Conservation (phyloP, 495 filamentous ascomycete genomes). For the Tuber aestivum region DNA sequence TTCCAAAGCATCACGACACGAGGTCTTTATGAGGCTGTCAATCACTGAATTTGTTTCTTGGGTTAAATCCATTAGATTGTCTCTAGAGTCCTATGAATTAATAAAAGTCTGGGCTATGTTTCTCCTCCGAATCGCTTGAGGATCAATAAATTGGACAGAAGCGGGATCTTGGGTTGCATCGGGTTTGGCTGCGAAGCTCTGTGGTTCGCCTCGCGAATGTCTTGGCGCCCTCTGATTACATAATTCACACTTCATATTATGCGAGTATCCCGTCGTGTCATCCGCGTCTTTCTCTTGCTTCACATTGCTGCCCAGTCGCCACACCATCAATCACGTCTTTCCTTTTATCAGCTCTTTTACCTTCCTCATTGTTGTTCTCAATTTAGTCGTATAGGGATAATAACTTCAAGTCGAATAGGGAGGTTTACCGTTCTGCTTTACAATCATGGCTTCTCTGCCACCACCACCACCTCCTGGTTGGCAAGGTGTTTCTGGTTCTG, state of each 20-base stretch:
- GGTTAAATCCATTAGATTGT: neutral
- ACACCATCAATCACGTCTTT: neutral
- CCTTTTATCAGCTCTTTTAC: slow-evolving; percentile 1
- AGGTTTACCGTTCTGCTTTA: neutral
- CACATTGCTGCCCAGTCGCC: neutral
- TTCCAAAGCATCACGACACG: neutral
- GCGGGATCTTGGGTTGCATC: neutral
- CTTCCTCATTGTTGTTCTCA: neutral
- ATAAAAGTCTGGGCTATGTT: neutral
- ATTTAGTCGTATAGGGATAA: neutral
- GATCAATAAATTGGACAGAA: neutral
- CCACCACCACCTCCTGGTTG: slow-evolving; percentile 57
- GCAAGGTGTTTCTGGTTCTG: slow-evolving; percentile 50
- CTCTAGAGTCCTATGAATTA: neutral
- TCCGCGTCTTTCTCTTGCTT: neutral
- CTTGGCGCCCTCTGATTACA: neutral
- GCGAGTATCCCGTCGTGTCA: neutral
- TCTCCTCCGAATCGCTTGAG: neutral
- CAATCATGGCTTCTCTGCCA: slow-evolving; percentile 66
- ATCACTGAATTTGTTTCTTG: neutral
- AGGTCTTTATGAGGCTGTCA: neutral
- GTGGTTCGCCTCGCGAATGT: too few species aligned
- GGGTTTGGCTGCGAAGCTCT: neutral
- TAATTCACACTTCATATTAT: neutral
- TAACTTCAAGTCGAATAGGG: neutral